phyloP scores from a whole-genome alignment of 2,329 filamentous ascomycete species.

The Trichophyton equinum region DNA sequence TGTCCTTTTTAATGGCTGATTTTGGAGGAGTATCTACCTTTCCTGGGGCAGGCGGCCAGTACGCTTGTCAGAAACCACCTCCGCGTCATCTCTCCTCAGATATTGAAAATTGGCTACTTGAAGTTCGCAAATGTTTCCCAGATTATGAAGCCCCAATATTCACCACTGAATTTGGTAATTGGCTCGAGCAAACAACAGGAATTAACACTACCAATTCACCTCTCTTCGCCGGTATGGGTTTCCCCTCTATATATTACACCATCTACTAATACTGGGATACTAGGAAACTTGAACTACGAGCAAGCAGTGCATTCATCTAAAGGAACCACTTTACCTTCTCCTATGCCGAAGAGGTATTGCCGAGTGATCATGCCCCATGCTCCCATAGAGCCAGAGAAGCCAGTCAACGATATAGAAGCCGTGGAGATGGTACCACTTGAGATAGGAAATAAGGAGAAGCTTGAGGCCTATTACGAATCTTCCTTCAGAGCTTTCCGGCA shows the following conservation, averaged over 20 bases:
- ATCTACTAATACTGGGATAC: background rate
- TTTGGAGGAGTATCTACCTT: too few relatives aligned
- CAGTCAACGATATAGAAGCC: background rate
- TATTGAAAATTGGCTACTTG: conserved; percentile 3
- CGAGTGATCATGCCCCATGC: background rate
- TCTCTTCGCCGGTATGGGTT: background rate
- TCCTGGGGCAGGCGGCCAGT: too few relatives aligned
- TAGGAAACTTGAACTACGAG: background rate
- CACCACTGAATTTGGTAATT: conserved; percentile 6
- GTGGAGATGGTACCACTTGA: conserved; percentile 15
- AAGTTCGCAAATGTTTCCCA: conserved; percentile 7
- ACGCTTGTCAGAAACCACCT: too few relatives aligned
- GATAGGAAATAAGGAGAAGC: conserved; percentile 29
- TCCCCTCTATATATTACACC: background rate
- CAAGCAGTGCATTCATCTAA: background rate
- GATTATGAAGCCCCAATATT: conserved; percentile 8
- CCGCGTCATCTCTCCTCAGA: too few relatives aligned
- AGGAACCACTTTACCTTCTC: background rate
- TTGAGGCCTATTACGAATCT: conserved; percentile 29
- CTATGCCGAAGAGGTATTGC: background rate
- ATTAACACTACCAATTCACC: background rate
- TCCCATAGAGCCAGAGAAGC: background rate
- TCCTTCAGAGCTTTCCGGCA: conserved; percentile 35
- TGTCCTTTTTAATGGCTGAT: too few relatives aligned
- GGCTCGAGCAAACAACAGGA: conserved; percentile 7